Percentiles rank a stretch among this genome's conserved stretches.
Evolutionary conservation across 2,329 filamentous ascomycete species (phyloP).

Genomic region (Fusarium incarnatum): DNA sequence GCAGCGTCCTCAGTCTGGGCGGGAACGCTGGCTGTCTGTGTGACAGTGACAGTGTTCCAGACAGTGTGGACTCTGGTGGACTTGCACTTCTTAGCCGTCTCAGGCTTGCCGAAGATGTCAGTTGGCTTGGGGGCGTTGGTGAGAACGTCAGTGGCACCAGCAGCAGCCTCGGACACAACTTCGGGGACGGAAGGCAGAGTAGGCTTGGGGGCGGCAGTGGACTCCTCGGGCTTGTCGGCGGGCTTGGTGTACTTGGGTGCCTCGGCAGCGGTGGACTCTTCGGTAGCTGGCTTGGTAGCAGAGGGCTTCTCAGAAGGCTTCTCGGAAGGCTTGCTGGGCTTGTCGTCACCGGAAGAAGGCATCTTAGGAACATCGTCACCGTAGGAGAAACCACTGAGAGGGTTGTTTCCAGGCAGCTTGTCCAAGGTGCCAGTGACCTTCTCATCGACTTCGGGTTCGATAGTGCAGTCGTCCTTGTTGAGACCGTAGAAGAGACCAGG

Average conservation of each 20-base stretch:
- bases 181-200: conserved; percentile 23
- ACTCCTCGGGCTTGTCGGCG: conserved; percentile 16
- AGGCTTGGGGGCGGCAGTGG: conserved; percentile 11
- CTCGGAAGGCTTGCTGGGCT: conserved; percentile 20
- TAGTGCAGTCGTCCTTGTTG: conserved; percentile 65
- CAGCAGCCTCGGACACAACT: conserved; percentile 34
- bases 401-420: conserved; percentile 67
- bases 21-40: conserved; percentile 43
- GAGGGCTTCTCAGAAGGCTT: conserved; percentile 10
- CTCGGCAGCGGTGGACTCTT: conserved; percentile 23
- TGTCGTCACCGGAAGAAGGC: conserved; percentile 19
- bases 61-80: conserved; percentile 52
- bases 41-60: conserved; percentile 61
- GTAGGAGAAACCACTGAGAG: conserved; percentile 63
- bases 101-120: conserved; percentile 27
- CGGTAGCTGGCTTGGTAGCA: conserved; percentile 19
- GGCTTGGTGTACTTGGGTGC: conserved; percentile 24
- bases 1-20: conserved; percentile 24
- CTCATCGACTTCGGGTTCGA: conserved; percentile 61
- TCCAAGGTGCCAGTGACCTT: conserved; percentile 57
- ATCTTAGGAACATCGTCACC: conserved; percentile 47
- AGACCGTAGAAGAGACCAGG: conserved; percentile 65
- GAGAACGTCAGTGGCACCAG: conserved; percentile 20
- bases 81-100: conserved; percentile 43
- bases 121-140: conserved; percentile 33